Evolutionary conservation across 441 rosid genomes (phyloP), one percentile per base, ranked within the genome.

Genomic region (Gossypium schwendimanii): DNA sequence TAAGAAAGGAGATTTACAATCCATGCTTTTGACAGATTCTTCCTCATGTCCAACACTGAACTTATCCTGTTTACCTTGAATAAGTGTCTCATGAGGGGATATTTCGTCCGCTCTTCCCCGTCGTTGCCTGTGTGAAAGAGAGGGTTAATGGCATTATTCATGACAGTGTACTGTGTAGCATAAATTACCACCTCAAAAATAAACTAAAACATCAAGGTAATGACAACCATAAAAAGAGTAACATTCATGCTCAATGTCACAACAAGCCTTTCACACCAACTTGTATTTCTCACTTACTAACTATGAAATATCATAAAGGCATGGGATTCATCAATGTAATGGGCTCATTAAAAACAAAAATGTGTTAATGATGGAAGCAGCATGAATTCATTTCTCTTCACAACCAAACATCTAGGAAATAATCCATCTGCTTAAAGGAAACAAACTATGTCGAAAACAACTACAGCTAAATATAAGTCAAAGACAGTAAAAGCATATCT

Each of bases 11-110:
- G 93, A 87, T 36, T 82, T 88, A 74, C 78, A 82, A 75, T 80
- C 91, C 77, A 80, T 77, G 81, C 89, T 93, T 82, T 87, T 89
- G 77, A 81, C 76, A 45, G 94, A 85, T 61, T 79, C 88, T 76
- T 87, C 90, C 63, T 82, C 85, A 70, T 74, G 78, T 71, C 85
- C 76, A 78, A 78, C 83, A 73, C 41, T 75, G 63, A 72, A 69
- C 76, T 75, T 85, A 49, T 77, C 85, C 73, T 17, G 84, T 68
- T 82, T 77, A 81, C 82, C 82, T 63, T 23, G 85, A 73, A 76
- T 70, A 68, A 87, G 86, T 72, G 87, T 84, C 69, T 18, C 54
- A 63, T 55, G 80, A 73, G 90, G 81, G 47, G 99, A 85, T 36
- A 80, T 79, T 28, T 80, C 84, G 45, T 4, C 72, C 33, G 76